Evolutionary conservation across 192 early-diverging fungal species (phyloP).

Genomic region (Oehlia diaphana): DNA sequence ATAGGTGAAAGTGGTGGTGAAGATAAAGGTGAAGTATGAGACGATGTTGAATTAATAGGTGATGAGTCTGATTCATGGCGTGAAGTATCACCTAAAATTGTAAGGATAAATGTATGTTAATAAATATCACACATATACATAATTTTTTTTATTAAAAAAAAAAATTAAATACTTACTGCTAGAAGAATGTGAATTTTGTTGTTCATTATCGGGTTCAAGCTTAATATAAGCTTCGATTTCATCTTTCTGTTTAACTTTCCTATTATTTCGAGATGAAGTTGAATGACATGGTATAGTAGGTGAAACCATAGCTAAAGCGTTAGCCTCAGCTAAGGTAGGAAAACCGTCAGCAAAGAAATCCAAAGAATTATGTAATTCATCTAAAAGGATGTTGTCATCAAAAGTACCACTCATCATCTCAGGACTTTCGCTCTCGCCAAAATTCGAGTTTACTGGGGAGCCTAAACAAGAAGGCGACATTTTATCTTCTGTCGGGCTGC

Average conservation of each 20-base stretch:
- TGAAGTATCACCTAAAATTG: background rate
- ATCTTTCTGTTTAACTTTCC: slow-evolving; percentile 14
- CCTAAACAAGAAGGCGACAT: slow-evolving; percentile 17
- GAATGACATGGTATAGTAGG: slow-evolving; percentile 15
- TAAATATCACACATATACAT: no score
- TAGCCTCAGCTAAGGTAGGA: slow-evolving; percentile 4
- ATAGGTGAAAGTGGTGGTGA: background rate
- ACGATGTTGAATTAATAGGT: background rate
- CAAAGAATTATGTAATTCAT: slow-evolving; percentile 19
- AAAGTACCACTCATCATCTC: slow-evolving; percentile 11
- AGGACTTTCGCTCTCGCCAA: slow-evolving; percentile 19
- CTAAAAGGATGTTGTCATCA: slow-evolving; percentile 10
- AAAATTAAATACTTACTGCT: background rate
- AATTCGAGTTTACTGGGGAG: slow-evolving; percentile 22
- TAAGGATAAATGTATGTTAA: background rate
- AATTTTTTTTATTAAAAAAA: no score
- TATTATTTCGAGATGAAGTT: slow-evolving; percentile 1
- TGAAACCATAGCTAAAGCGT: background rate
- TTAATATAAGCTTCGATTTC: slow-evolving; percentile 18
- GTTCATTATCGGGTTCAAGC: background rate
- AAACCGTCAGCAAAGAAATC: slow-evolving; percentile 23
- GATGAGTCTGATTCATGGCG: background rate
- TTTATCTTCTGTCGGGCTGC: slow-evolving; percentile 19
- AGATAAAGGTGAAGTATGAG: background rate
- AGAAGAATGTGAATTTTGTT: background rate